Evolutionary conservation across 495 filamentous ascomycete species (phyloP), one percentile per base, ranked within the genome.

Genomic region (Podospora pseudocomata): DNA sequence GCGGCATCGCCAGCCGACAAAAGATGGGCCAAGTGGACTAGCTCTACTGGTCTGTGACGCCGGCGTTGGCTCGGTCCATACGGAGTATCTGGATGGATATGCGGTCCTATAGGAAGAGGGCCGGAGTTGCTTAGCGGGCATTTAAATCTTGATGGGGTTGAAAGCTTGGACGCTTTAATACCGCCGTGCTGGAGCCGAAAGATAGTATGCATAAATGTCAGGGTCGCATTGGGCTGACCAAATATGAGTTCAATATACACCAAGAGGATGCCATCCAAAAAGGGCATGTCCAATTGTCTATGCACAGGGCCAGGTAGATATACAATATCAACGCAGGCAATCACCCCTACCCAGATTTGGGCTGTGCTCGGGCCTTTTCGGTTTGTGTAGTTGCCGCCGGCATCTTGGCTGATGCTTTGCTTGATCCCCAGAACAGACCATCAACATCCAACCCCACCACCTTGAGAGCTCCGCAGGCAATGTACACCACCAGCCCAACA

Each of bases 401-500:
- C 39, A 49, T 11, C 2, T 49, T 49, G 2, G 5, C 39, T 49
- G 39, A 5, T 49, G 13, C 13, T 16, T 49, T 49, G 39, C 13
- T 49, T 11, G 39, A 49, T 13, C 39, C 39, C 39, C 7, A 49
- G 2, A 49, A 16, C 7, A 49, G 39, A 49, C 7, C 5, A 13
- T 74, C 74, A 56, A 76, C 75, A 67, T 76, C 66, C 9, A 77
- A 44, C 0, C 74, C 72, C 16, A 65, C 64, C 4, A 67, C 62
- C 1, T 65, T 69, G 18, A 77, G 56, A 19, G 73, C 64, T 20
- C 59, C 67, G 1, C 76, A 68, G 6, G 66, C 65, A 0, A 67
- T 70, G 26, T 76, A 81, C 18, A 78, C 68, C 57, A 82, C 27
- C 0, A 75, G 68, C 7, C 71, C 71, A 1, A 80, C 57, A 4